phyloP scores from a whole-genome alignment of 108 stramenopile genomes.

The Cyclotella atomus region DNA sequence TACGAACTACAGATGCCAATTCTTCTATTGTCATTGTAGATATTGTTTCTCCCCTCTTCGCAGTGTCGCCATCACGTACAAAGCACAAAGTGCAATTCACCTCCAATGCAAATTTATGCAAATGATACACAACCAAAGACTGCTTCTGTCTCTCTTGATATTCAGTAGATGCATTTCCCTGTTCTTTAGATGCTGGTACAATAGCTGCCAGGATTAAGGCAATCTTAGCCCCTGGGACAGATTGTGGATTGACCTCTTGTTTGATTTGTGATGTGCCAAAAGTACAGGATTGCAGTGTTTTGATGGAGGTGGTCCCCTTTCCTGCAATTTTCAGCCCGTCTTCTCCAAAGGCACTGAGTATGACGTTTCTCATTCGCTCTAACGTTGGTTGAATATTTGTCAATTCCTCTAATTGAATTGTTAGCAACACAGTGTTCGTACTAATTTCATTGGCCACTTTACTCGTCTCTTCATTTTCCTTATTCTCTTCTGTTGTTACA shows the following conservation, averaged over 20 bases:
- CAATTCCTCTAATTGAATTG: constrained; percentile 18
- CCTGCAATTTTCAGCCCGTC: too few species aligned
- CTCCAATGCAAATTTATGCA: constrained; percentile 72
- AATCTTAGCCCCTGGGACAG: background rate
- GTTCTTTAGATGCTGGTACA: constrained; percentile 14
- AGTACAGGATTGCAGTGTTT: constrained; percentile 13
- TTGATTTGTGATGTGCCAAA: constrained; percentile 32
- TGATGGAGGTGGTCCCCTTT: background rate
- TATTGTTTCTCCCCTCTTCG: background rate
- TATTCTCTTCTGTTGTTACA: constrained; percentile 33
- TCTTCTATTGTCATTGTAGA: constrained; percentile 44
- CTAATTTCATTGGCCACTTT: background rate
- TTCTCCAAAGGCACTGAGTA: constrained; percentile 11
- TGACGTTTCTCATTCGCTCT: constrained; percentile 34
- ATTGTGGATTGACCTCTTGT: constrained; percentile 8
- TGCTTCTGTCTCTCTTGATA: constrained; percentile 63
- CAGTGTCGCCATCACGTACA: constrained; percentile 23
- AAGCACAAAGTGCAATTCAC: constrained; percentile 69
- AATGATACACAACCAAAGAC: constrained; percentile 76
- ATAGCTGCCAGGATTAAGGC: constrained; percentile 30
- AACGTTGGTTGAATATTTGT: constrained; percentile 20
- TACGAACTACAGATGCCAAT: constrained; percentile 31
- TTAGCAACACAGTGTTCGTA: constrained; percentile 19
- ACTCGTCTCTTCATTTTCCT: background rate
- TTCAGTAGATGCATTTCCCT: constrained; percentile 4